A percentile compares a stretch with the other conserved stretches of the same genome.
phyloP scores from a whole-genome alignment of 768 basidiomycete genomes.

The Neoboletus brunneissimus region DNA sequence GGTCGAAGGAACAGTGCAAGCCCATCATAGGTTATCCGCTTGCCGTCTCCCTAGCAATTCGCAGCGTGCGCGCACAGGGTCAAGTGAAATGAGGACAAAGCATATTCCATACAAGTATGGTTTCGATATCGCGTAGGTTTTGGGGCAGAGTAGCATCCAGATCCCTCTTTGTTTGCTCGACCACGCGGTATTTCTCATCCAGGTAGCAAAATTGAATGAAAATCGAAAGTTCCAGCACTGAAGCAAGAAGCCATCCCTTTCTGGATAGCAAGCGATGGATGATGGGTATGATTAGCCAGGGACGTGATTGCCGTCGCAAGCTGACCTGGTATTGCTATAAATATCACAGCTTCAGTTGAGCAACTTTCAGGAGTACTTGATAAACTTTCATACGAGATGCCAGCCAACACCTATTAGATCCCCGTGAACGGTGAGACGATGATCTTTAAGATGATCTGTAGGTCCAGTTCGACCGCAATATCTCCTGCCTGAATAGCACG shows the following conservation, averaged over 20 bases:
- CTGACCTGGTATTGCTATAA: background rate
- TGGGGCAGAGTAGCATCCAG: background rate
- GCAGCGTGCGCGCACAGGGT: background rate
- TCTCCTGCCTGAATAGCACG: conserved; percentile 58
- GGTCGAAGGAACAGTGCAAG: background rate
- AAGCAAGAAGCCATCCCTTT: background rate
- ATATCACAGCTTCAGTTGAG: background rate
- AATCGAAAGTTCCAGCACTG: background rate
- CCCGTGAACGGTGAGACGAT: background rate
- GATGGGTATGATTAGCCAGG: background rate
- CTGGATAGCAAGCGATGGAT: background rate
- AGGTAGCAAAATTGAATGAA: background rate
- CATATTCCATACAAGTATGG: background rate
- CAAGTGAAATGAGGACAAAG: background rate
- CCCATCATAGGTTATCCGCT: background rate
- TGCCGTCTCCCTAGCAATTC: background rate
- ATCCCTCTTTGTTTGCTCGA: background rate
- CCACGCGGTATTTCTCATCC: background rate
- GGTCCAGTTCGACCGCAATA: conserved; percentile 15
- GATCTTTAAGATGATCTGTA: background rate
- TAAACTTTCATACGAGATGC: background rate
- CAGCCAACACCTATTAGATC: background rate
- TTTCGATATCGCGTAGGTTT: background rate
- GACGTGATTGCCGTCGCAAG: background rate
- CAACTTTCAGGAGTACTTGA: background rate